Evolutionary conservation across 805 yeast species (phyloP).

Genomic region (Jamesozyma hellenica): DNA sequence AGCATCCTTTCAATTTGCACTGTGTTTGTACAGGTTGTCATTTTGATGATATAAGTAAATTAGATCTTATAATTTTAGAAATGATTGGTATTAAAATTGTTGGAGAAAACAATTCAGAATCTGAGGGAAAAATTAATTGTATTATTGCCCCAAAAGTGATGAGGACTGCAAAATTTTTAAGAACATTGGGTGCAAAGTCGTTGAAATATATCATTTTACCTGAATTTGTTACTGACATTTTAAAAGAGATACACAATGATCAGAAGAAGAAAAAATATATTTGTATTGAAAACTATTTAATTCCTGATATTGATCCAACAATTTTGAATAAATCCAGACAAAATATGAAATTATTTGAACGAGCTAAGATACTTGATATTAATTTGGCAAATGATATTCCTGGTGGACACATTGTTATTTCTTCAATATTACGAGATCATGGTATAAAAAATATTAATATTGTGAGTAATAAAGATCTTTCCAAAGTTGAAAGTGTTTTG

Average conservation of each 20-base stretch:
- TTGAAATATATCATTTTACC: conserved; percentile 46
- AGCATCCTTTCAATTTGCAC: conserved; percentile 28
- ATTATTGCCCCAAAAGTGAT: conserved; percentile 72
- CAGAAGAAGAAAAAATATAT: conserved; percentile 5
- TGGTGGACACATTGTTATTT: conserved; percentile 22
- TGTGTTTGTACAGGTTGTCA: conserved; percentile 64
- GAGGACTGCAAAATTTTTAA: conserved; percentile 80
- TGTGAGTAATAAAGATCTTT: conserved; percentile 9
- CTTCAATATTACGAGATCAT: conserved; percentile 21
- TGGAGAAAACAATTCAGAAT: conserved; percentile 21
- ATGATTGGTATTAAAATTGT: conserved; percentile 49
- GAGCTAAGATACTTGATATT: conserved; percentile 15
- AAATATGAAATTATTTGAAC: conserved; percentile 19
- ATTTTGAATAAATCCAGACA: conserved; percentile 10
- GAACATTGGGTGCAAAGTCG: conserved; percentile 50
- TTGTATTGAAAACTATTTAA: conserved; percentile 21
- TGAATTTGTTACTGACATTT: conserved; percentile 38
- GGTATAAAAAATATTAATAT: conserved; percentile 19
- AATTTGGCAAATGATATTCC: conserved; percentile 23
- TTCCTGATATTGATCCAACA: conserved; percentile 28
- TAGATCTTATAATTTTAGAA: conserved; percentile 36
- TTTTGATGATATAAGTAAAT: conserved; percentile 30
- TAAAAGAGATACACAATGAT: conserved; percentile 25
- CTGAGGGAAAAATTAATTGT: conserved; percentile 30
- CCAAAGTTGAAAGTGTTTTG: conserved; percentile 1